Conservation (phyloP, 2,329 filamentous ascomycete genomes). For the Macrophomina tecta region DNA sequence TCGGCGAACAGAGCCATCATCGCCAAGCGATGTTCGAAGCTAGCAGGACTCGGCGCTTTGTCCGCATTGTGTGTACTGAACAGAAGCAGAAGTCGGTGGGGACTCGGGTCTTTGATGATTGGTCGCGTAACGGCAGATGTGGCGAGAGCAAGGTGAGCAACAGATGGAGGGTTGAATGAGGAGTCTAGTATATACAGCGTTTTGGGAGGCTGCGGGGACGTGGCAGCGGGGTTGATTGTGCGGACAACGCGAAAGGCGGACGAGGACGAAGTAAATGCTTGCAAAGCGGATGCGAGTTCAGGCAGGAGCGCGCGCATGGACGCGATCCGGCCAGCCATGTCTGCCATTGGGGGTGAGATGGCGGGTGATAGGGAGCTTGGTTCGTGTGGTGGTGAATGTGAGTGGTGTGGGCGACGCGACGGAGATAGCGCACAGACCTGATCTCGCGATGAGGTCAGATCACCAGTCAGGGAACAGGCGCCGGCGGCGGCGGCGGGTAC, state of each 20-base stretch:
- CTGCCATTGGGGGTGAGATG: slow-evolving; percentile 29
- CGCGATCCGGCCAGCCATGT: slow-evolving; percentile 40
- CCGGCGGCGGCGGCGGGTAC: slow-evolving; percentile 26
- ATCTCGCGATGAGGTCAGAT: slow-evolving; percentile 23
- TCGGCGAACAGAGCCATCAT: slow-evolving; percentile 75
- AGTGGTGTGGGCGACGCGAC: slow-evolving; percentile 11
- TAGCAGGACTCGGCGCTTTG: slow-evolving; percentile 69
- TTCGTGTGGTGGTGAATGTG: slow-evolving; percentile 2
- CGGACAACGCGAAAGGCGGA: slow-evolving; percentile 44
- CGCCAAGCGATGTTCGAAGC: slow-evolving; percentile 69
- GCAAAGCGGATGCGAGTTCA: slow-evolving; percentile 41
- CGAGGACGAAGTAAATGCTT: slow-evolving; percentile 40
- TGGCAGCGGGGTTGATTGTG: slow-evolving; percentile 40
- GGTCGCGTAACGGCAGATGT: slow-evolving; percentile 54
- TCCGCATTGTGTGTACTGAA: slow-evolving; percentile 71
- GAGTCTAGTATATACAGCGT: slow-evolving; percentile 69
- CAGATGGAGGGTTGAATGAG: slow-evolving; percentile 69
- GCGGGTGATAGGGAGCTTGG: neutral
- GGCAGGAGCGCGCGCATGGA: slow-evolving; percentile 37
- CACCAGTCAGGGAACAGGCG: slow-evolving; percentile 24
- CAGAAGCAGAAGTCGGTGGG: slow-evolving; percentile 60
- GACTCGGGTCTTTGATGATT: slow-evolving; percentile 37
- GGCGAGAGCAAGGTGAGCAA: slow-evolving; percentile 63
- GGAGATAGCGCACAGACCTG: slow-evolving; percentile 25
- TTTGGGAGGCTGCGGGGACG: slow-evolving; percentile 43